Percentiles rank a stretch among this genome's conserved stretches.
Evolutionary conservation across 2,329 filamentous ascomycete genomes (phyloP).

Genomic region (Paecilomyces sp.): DNA sequence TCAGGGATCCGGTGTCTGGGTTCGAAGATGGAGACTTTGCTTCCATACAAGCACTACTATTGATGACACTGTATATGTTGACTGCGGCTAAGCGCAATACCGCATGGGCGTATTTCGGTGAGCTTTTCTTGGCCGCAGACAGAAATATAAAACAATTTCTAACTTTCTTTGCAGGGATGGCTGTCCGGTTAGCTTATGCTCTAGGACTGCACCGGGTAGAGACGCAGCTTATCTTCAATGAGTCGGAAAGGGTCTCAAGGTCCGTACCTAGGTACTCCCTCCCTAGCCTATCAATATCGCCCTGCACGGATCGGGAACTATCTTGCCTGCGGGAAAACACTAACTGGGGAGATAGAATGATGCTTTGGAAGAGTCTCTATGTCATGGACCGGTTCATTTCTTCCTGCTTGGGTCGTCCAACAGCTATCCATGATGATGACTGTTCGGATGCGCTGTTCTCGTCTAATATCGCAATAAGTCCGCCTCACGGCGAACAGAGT

Average conservation of each 20-base stretch:
- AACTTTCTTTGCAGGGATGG: conserved; percentile 46
- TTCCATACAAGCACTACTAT: conserved; percentile 55
- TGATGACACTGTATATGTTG: conserved; percentile 61
- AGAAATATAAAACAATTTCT: neutral
- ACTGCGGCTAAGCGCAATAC: conserved; percentile 56
- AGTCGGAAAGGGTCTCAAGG: conserved; percentile 6
- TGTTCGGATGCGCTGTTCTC: conserved; percentile 47
- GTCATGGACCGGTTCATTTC: conserved; percentile 59
- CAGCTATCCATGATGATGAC: conserved; percentile 55
- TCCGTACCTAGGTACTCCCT: conserved; percentile 28
- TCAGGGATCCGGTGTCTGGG: conserved; percentile 42
- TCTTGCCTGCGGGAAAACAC: neutral
- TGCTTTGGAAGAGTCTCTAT: conserved; percentile 59
- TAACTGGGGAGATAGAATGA: conserved; percentile 20
- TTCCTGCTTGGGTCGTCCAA: conserved; percentile 55
- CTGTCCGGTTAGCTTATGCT: conserved; percentile 55
- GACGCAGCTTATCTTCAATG: conserved; percentile 40
- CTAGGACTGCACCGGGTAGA: conserved; percentile 54
- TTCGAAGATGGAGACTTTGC: conserved; percentile 59
- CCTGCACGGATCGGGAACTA: neutral
- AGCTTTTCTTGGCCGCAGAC: conserved; percentile 16
- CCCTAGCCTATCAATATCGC: conserved; percentile 42
- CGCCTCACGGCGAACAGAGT: conserved; percentile 14
- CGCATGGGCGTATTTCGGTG: conserved; percentile 54
- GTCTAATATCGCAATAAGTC: neutral